Conservation (phyloP, 768 basidiomycete genomes). For the Chalciporus pseudorubinellus region DNA sequence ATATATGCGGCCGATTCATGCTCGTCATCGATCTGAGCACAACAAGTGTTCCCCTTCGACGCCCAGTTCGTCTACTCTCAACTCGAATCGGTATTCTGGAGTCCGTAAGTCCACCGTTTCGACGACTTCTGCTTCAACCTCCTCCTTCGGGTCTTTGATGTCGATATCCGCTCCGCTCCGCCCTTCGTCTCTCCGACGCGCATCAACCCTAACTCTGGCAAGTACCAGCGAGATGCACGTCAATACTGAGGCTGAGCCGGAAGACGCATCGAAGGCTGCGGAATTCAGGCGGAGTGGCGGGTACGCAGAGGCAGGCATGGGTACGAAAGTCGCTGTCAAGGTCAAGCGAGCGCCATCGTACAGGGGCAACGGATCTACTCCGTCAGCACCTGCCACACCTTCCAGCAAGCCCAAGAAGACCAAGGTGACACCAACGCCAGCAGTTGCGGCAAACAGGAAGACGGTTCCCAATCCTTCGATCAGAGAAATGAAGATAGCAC, state of each 20-base stretch:
- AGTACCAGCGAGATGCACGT: conserved; percentile 18
- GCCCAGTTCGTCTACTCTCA: conserved; percentile 63
- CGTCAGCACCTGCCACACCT: conserved; percentile 8
- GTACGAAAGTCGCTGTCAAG: conserved; percentile 21
- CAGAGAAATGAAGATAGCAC: conserved; percentile 11
- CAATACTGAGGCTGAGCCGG: conserved; percentile 7
- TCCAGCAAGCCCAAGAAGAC: conserved; percentile 17
- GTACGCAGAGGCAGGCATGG: conserved; percentile 13
- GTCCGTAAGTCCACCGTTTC: conserved; percentile 32
- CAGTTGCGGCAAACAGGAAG: conserved; percentile 5
- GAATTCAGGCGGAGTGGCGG: conserved; percentile 16
- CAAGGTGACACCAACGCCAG: conserved; percentile 1
- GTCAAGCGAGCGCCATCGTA: conserved; percentile 56
- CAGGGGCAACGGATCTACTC: conserved; percentile 25
- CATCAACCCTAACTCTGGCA: conserved; percentile 33
- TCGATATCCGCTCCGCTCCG: conserved; percentile 38
- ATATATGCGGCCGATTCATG: conserved; percentile 43
- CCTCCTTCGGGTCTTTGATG: conserved; percentile 38
- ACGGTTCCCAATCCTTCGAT: neutral
- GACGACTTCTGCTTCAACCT: conserved; percentile 27
- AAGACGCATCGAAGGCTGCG: conserved; percentile 8
- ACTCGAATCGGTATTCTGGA: conserved; percentile 37
- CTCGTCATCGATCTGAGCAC: conserved; percentile 23
- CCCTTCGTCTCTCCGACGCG: conserved; percentile 42
- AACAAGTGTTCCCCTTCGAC: conserved; percentile 44